A percentile compares a stretch with the other conserved stretches of the same genome.
phyloP scores from a whole-genome alignment of 495 filamentous ascomycete genomes.

The Choiromyces venosus region DNA sequence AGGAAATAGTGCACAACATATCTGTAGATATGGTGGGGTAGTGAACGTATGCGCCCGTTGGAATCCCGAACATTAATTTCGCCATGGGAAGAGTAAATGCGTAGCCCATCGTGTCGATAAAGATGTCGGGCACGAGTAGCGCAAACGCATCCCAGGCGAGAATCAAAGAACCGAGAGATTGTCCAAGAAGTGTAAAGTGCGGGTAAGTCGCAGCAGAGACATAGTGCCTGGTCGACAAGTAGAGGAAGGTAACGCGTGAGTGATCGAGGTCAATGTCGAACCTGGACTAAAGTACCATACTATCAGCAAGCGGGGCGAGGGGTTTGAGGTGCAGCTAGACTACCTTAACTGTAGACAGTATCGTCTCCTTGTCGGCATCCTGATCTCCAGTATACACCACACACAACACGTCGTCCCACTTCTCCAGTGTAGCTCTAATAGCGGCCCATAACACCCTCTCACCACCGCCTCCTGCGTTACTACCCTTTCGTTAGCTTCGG shows the following conservation, averaged over 20 bases:
- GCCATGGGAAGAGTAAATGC: slow-evolving; percentile 78
- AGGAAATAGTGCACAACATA: slow-evolving; percentile 81
- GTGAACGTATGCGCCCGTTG: slow-evolving; percentile 90
- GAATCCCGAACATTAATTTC: slow-evolving; percentile 79
- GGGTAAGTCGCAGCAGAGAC: slow-evolving; percentile 80
- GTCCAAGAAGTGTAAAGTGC: slow-evolving; percentile 88
- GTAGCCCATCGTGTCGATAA: slow-evolving; percentile 97
- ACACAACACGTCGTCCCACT: slow-evolving; percentile 82
- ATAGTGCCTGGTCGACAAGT: slow-evolving; percentile 78
- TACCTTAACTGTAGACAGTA: slow-evolving; percentile 72
- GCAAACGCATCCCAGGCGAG: slow-evolving; percentile 91
- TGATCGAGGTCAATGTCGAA: slow-evolving; percentile 90
- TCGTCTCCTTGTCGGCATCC: slow-evolving; percentile 69
- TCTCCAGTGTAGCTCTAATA: slow-evolving; percentile 79
- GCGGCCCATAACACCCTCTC: slow-evolving; percentile 97
- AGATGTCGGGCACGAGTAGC: slow-evolving; percentile 84
- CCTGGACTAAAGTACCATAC: slow-evolving; percentile 53
- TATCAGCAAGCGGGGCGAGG: slow-evolving; percentile 13
- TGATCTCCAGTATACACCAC: slow-evolving; percentile 93
- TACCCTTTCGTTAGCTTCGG: slow-evolving; percentile 41
- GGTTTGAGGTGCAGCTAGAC: not conserved
- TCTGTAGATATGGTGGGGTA: slow-evolving; percentile 98
- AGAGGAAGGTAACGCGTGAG: slow-evolving; percentile 77
- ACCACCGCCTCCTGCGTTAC: slow-evolving; percentile 92
- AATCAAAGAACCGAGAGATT: slow-evolving; percentile 78